Evolutionary conservation across 2,329 filamentous ascomycete genomes (phyloP), one percentile per base, ranked within the genome.

Genomic region (Beauveria pseudobassiana): DNA sequence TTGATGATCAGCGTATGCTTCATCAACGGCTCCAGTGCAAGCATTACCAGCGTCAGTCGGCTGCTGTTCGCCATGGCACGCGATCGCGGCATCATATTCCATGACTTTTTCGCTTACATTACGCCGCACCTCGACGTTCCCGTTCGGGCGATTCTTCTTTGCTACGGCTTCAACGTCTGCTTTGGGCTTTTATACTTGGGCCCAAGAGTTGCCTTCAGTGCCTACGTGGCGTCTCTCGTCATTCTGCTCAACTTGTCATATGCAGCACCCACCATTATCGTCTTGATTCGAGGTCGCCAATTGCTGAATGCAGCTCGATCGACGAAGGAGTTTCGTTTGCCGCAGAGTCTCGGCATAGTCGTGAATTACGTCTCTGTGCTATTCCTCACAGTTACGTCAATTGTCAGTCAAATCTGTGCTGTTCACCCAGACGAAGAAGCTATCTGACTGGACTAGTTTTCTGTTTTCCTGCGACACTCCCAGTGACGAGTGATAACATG

Each of bases 161-260:
- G 74, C n/a, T 75, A 71, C n/a, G 64, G 73, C 5, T 76, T 80
- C 64, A 77, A 80, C 63, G 70, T 76, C 24, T 65, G 77, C 16
- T 79, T 80, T 49, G 78, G 77, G 1, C 71, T 80, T 2, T 69
- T 81, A 5, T 80, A 79, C 61, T 71, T 79, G 0, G 78, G 77
- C 1, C 78, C 76, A 1, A 73, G 72, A 16, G 78, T 79, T 12
- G 78, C 78, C 1, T 81, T 80, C 54, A 76, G 74, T 57, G 77
- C 78, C 7, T 78, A 79, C 62, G 72, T 78, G 0, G 74, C 77
- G 4, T 76, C 73, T 24, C 77, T 74, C 64, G 79, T 77, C 16
- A 74, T 80, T 14, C 74, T 80, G 50, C 71, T 80, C 1, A 79
- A 79, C 62, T 68, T 80, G 1, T 79, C 77, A 1, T 80, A 79